These are phyloP conservation scores for Suillus cothurnatus DNA, from an alignment of 768 basidiomycete genomes.

Conservation along the genomic window DNA sequence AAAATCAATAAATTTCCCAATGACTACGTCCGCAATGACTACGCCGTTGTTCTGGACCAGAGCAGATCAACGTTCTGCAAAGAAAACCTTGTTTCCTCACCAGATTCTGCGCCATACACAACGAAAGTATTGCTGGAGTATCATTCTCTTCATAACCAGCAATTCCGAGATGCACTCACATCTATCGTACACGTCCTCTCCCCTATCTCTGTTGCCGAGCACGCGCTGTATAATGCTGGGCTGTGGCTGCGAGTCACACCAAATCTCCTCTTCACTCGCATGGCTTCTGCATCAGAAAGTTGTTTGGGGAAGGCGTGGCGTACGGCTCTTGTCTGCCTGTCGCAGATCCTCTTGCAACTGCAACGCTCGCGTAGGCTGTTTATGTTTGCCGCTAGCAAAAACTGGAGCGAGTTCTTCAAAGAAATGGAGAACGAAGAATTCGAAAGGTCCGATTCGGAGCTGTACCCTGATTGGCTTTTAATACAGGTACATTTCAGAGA, in stretches of 20 bases:
- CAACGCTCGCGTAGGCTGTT: slow-evolving; percentile 36
- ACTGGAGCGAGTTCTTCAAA: slow-evolving; percentile 10
- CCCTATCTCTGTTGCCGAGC: not conserved
- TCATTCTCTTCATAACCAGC: not conserved
- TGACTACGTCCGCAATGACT: too few relatives aligned
- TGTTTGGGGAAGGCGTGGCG: slow-evolving; percentile 25
- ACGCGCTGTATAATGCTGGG: slow-evolving; percentile 13
- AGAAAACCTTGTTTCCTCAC: not conserved
- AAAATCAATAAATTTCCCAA: too few relatives aligned
- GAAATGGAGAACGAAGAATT: slow-evolving; percentile 15
- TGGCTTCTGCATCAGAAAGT: slow-evolving; percentile 20
- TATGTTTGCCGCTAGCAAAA: slow-evolving; percentile 18
- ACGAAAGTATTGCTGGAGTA: not conserved
- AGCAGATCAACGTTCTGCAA: not conserved
- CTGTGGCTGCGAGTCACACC: slow-evolving; percentile 37
- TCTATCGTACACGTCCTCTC: not conserved
- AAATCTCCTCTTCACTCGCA: slow-evolving; percentile 27
- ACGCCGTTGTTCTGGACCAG: slow-evolving; percentile 12
- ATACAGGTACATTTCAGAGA: slow-evolving; percentile 10
- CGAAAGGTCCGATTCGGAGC: slow-evolving; percentile 1
- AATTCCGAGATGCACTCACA: not conserved
- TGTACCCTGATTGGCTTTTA: slow-evolving; percentile 14
- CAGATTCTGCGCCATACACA: not conserved
- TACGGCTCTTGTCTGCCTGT: slow-evolving; percentile 27
- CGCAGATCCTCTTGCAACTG: slow-evolving; percentile 25